Percentiles rank a stretch among this genome's conserved stretches.
phyloP scores from a whole-genome alignment of 2,329 filamentous ascomycete genomes.

The Penicillium expansum region DNA sequence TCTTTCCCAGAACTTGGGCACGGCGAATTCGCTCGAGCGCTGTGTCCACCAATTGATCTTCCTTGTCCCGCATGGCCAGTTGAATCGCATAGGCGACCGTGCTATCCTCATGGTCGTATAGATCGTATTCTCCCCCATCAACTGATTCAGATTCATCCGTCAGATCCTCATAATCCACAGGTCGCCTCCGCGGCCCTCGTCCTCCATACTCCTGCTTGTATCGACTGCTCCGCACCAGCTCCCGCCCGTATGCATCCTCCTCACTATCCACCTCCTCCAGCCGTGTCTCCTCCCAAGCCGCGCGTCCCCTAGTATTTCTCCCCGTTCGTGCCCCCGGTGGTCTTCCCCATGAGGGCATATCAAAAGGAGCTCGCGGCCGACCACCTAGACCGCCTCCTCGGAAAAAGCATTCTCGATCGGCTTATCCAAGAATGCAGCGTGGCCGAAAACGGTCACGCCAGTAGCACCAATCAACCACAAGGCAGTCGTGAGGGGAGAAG shows the following conservation, averaged over 20 bases:
- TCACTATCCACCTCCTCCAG: constrained; percentile 42
- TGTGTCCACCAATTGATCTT: constrained; percentile 72
- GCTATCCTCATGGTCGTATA: constrained; percentile 52
- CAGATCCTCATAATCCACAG: constrained; percentile 45
- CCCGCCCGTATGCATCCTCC: constrained; percentile 41
- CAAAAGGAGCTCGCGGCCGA: constrained; percentile 98
- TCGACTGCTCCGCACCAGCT: constrained; percentile 24
- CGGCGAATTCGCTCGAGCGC: constrained; percentile 77
- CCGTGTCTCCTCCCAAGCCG: constrained; percentile 51
- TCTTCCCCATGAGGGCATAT: constrained; percentile 98
- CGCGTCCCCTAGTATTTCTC: constrained; percentile 59
- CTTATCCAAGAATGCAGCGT: constrained; percentile 95
- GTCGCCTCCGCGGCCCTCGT: constrained; percentile 35
- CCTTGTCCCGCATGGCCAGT: constrained; percentile 60
- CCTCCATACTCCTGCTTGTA: constrained; percentile 37
- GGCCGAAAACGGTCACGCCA: constrained; percentile 88
- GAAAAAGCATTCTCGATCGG: constrained; percentile 99
- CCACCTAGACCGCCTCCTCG: constrained; percentile 99
- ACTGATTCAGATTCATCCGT: constrained; percentile 46
- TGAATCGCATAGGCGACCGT: constrained; percentile 50
- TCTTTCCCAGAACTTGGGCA: constrained; percentile 71
- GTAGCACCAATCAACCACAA: constrained; percentile 96
- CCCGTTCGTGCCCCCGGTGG: constrained; percentile 80
- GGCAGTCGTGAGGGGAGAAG: constrained; percentile 78
- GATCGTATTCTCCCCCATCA: constrained; percentile 51